phyloP scores from a whole-genome alignment of 306 rosid species.

The Quercus ilex region DNA sequence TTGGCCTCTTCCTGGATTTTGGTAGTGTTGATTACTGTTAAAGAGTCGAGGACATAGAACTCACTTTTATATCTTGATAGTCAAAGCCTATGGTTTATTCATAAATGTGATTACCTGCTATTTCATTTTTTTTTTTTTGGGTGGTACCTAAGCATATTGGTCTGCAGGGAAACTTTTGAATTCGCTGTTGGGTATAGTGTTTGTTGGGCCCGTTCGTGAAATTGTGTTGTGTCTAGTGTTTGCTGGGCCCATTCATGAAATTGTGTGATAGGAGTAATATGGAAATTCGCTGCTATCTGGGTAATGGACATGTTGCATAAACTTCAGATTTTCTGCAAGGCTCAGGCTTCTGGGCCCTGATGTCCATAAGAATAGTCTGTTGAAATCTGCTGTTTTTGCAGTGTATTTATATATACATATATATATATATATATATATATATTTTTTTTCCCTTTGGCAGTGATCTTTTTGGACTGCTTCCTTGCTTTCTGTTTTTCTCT shows the following conservation, averaged over 20 bases:
- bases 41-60: not conserved
- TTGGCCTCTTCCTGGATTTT: not conserved
- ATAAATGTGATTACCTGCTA: not conserved
- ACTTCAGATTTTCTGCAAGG: not conserved
- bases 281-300: not conserved
- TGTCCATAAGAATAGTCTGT: not conserved
- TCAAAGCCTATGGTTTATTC: not conserved
- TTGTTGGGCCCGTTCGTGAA: not conserved
- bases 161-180: not conserved
- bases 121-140: not conserved
- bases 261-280: not conserved
- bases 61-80: not conserved
- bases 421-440: too few relatives aligned
- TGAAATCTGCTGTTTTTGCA: not conserved
- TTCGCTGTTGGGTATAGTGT: not conserved
- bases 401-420: not conserved
- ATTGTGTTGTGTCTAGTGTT: not conserved
- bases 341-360: conserved; percentile 4
- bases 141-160: not conserved
- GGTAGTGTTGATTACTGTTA: too few relatives aligned
- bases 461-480: not conserved
- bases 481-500: not conserved
- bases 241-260: not conserved
- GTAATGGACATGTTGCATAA: not conserved
- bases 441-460: not conserved